Percentiles rank a stretch among this genome's conserved stretches.
phyloP scores from a whole-genome alignment of 805 yeast species.

The Candida maesae region DNA sequence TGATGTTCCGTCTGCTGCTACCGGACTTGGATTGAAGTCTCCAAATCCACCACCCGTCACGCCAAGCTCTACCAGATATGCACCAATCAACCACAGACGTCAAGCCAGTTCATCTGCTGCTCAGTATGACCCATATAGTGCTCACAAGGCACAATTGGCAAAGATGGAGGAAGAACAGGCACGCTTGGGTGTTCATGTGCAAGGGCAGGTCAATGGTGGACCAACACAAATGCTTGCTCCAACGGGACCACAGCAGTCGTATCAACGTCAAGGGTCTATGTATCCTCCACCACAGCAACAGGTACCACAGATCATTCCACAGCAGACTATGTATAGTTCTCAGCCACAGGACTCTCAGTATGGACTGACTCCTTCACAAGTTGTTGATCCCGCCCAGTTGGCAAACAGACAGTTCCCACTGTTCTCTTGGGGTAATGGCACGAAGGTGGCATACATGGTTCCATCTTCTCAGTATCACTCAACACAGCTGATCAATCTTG shows the following conservation, averaged over 20 bases:
- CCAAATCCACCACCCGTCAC: constrained; percentile 15
- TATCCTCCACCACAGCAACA: neutral
- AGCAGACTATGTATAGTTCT: neutral
- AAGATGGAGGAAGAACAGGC: constrained; percentile 6
- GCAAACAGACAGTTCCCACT: constrained; percentile 68
- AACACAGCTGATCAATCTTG: constrained; percentile 36
- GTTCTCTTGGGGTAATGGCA: constrained; percentile 58
- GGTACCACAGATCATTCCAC: neutral
- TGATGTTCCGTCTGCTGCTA: constrained; percentile 12
- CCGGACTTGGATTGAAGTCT: constrained; percentile 14
- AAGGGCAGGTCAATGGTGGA: neutral
- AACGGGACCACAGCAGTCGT: neutral
- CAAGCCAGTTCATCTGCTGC: constrained; percentile 28
- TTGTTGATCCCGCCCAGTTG: constrained; percentile 51
- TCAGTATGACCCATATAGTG: constrained; percentile 27
- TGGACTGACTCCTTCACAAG: no score
- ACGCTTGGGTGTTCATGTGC: neutral
- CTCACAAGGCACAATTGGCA: constrained; percentile 15
- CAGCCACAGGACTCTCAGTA: no score
- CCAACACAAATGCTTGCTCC: constrained; percentile 1
- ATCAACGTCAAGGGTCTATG: neutral
- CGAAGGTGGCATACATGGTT: constrained; percentile 41
- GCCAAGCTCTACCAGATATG: constrained; percentile 33
- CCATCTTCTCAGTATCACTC: constrained; percentile 30
- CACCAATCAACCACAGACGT: constrained; percentile 34